Evolutionary conservation across 2,329 filamentous ascomycete species (phyloP).

Genomic region (Beauveria sp.): DNA sequence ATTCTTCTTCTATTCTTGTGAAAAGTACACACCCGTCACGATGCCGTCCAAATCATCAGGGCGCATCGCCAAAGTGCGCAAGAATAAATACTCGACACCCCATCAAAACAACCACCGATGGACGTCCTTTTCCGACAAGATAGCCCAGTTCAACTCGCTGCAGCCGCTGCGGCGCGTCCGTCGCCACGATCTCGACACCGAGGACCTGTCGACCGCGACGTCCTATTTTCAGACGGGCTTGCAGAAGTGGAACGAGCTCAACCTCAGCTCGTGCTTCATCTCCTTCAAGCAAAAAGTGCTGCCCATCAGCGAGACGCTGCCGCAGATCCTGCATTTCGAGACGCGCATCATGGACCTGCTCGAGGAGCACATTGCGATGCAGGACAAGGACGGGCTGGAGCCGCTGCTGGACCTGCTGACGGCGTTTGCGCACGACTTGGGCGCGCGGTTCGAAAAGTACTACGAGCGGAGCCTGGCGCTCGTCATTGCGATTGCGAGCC

Average conservation of each 20-base stretch:
- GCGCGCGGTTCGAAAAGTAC: constrained; percentile 78
- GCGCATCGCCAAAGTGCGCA: constrained; percentile 61
- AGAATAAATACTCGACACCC: constrained; percentile 61
- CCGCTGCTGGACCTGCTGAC: constrained; percentile 81
- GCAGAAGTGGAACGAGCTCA: constrained; percentile 85
- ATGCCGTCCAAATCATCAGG: constrained; percentile 59
- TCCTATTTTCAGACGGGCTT: constrained; percentile 81
- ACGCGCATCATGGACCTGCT: constrained; percentile 74
- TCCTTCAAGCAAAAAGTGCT: constrained; percentile 67
- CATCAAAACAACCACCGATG: constrained; percentile 82
- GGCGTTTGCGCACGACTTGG: constrained; percentile 91
- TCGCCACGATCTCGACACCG: constrained; percentile 72
- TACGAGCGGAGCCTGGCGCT: constrained; percentile 69
- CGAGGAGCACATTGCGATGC: constrained; percentile 65
- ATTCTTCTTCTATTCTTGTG: not conserved
- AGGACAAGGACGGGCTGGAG: constrained; percentile 74
- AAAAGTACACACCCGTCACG: constrained; percentile 26
- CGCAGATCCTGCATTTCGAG: constrained; percentile 87
- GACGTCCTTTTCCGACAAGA: constrained; percentile 84
- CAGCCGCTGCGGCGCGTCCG: constrained; percentile 88
- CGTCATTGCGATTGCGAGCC: constrained; percentile 70
- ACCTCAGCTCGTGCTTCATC: constrained; percentile 74
- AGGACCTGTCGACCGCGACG: constrained; percentile 66
- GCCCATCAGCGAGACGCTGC: constrained; percentile 79
- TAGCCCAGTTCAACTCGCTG: constrained; percentile 80